A percentile compares a stretch with the other conserved stretches of the same genome.
Conservation (phyloP, 129 eudicot genomes). For the Artemisia annua region DNA sequence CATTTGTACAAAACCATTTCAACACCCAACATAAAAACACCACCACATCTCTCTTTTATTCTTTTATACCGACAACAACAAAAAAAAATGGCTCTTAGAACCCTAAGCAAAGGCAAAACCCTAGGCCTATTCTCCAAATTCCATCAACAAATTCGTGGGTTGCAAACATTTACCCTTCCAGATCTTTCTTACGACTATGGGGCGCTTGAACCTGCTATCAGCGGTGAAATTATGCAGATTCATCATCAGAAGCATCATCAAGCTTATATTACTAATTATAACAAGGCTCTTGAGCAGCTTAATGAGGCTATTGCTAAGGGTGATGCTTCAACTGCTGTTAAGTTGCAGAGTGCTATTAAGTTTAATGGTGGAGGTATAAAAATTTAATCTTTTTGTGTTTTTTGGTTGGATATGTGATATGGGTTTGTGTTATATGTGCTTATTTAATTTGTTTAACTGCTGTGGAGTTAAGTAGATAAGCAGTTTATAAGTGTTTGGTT, state of each 20-base stretch:
- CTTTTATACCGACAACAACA: background rate
- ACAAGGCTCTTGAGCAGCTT: constrained; percentile 94
- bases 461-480: too few relatives aligned
- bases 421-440: too few relatives aligned
- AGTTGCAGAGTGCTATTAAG: constrained; percentile 85
- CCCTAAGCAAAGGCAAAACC: constrained; percentile 50
- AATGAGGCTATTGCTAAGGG: constrained; percentile 62
- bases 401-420: too few relatives aligned
- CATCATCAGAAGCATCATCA: constrained; percentile 99
- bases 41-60: too few relatives aligned
- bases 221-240: constrained; percentile 93
- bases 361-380: constrained; percentile 95
- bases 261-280: constrained; percentile 89
- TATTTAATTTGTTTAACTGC: too few relatives aligned
- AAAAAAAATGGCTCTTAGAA: constrained; percentile 76
- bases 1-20: constrained; percentile 9
- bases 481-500: too few relatives aligned
- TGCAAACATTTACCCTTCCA: constrained; percentile 83
- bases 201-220: constrained; percentile 95
- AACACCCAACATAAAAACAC: background rate
- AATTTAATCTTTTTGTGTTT: background rate
- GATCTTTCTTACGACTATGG: constrained; percentile 97
- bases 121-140: constrained; percentile 27
- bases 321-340: constrained; percentile 70
- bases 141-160: constrained; percentile 52